A percentile compares a stretch with the other conserved stretches of the same genome.
phyloP scores from a whole-genome alignment of 2,329 filamentous ascomycete genomes.

The Ophiosphaerella herpotricha region DNA sequence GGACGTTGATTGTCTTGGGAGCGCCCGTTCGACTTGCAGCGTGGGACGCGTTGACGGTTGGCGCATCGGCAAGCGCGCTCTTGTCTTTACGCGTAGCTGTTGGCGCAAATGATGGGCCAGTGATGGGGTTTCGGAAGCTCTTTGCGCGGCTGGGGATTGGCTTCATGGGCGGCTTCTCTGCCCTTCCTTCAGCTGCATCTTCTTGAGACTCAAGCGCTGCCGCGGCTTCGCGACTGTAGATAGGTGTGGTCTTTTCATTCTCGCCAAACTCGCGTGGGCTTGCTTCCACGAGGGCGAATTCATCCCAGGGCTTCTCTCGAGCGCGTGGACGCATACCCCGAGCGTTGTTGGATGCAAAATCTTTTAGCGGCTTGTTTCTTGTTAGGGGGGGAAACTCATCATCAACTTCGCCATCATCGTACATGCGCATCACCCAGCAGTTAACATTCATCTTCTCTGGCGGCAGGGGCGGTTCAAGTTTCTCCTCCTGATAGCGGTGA shows the following conservation, averaged over 20 bases:
- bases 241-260: slow-evolving; percentile 70
- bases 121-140: slow-evolving; percentile 57
- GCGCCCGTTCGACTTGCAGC: slow-evolving; percentile 65
- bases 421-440: slow-evolving; percentile 81
- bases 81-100: slow-evolving; percentile 54
- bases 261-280: slow-evolving; percentile 69
- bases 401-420: slow-evolving; percentile 82
- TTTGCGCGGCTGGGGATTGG: slow-evolving; percentile 44
- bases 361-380: slow-evolving; percentile 72
- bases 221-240: slow-evolving; percentile 63
- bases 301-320: slow-evolving; percentile 78
- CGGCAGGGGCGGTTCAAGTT: slow-evolving; percentile 68
- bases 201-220: slow-evolving; percentile 31
- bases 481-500: slow-evolving; percentile 78
- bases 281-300: slow-evolving; percentile 79
- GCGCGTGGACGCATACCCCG: slow-evolving; percentile 66
- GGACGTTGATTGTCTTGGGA: slow-evolving; percentile 72
- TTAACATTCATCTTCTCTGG: slow-evolving; percentile 75
- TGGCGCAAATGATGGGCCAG: slow-evolving; percentile 53
- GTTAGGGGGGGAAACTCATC: slow-evolving; percentile 82
- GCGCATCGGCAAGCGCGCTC: slow-evolving; percentile 50
- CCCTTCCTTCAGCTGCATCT: slow-evolving; percentile 18
- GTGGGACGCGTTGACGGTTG: slow-evolving; percentile 48
- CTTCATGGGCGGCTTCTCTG: slow-evolving; percentile 25
- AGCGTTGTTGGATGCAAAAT: slow-evolving; percentile 81